Evolutionary conservation across 164 flowering plant genomes (phyloP), one percentile per base, ranked within the genome.

Genomic region (Macadamia tetraphylla): DNA sequence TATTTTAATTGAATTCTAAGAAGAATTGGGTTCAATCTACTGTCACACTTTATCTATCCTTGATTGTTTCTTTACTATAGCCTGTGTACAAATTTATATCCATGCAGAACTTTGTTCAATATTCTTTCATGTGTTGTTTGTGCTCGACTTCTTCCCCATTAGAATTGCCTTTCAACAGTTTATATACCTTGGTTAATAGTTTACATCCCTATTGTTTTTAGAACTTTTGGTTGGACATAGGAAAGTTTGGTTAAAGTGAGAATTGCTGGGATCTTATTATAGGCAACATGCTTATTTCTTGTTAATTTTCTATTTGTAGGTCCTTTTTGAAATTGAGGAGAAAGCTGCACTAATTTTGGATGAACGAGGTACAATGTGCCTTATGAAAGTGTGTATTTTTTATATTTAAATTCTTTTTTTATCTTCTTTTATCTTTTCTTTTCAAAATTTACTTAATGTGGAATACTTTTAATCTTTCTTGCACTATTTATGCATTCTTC

Each of bases 261-360:
- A 30, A 52, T 46, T 29, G n/a, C 17, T 66, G 35, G 5, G 53
- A 49, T 53, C 12, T 23, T 18, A 10, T 11, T 43, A 32, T 6
- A 58, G 58, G 62, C 66, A 13, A 43, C 13, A 11, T 62, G 57
- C 43, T 60, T 42, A 48, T 63, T 60, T 62, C 46, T 15, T 12
- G 13, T 65, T 57, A 35, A 44, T 44, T 18, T 72, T 44, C 29
- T 35, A 42, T 46, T 67, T 57, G 74, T 32, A 92, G 94, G 94
- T 94, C 65, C 75, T 94, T 11, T 73, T 65, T 71, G 97, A 94
- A 81, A 78, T 94, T 57, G 97, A 94, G 80, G 97, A 90, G 78
- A 92, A 92, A 78, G 95, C 97, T 64, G 93, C 75, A 64, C 63
- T 81, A 51, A 82, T 94, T 71, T 66, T 89, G 76, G 95, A 88